Percentiles rank a stretch among this genome's conserved stretches.
These are phyloP conservation scores for Astrephomene gubernaculifera DNA, from an alignment of 139 green algal genomes.

Conservation along the genomic window DNA sequence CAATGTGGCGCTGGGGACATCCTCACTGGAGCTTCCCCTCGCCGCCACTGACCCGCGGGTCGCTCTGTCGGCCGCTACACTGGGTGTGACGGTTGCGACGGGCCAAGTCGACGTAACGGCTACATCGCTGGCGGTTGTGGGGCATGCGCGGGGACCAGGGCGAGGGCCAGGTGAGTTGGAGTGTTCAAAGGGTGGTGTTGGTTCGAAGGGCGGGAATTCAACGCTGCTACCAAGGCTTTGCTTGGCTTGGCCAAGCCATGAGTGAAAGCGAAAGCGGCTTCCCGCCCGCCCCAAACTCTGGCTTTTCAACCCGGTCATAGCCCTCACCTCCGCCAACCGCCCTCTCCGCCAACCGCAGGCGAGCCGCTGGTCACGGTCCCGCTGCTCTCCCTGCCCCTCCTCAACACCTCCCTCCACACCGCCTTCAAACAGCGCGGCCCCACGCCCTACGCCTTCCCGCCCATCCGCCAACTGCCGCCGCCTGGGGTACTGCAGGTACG, in stretches of 20 bases:
- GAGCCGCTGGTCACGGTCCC: constrained; percentile 66
- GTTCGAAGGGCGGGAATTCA: no score
- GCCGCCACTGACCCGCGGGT: constrained; percentile 44
- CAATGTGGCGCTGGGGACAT: background rate
- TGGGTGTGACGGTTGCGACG: constrained; percentile 28
- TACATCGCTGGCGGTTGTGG: constrained; percentile 46
- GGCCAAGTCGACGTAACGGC: constrained; percentile 43
- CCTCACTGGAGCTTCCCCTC: constrained; percentile 6
- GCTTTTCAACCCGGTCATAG: no score
- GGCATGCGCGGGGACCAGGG: constrained; percentile 34
- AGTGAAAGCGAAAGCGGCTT: no score
- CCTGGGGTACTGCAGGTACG: background rate
- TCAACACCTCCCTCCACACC: constrained; percentile 35
- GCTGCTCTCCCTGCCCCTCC: constrained; percentile 51
- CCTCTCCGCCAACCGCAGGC: constrained; percentile 7
- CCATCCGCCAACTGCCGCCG: background rate
- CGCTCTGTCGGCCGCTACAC: constrained; percentile 39
- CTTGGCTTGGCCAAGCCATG: no score
- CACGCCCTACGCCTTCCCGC: constrained; percentile 75
- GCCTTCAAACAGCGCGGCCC: constrained; percentile 61
- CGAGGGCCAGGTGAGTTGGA: constrained; percentile 29
- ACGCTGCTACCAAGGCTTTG: no score
- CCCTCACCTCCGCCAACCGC: no score
- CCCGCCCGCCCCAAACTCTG: no score
- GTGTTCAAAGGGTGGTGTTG: background rate